A percentile compares a stretch with the other conserved stretches of the same genome.
Conservation (phyloP, 2,329 filamentous ascomycete genomes). For the Penicillium capsulatum region DNA sequence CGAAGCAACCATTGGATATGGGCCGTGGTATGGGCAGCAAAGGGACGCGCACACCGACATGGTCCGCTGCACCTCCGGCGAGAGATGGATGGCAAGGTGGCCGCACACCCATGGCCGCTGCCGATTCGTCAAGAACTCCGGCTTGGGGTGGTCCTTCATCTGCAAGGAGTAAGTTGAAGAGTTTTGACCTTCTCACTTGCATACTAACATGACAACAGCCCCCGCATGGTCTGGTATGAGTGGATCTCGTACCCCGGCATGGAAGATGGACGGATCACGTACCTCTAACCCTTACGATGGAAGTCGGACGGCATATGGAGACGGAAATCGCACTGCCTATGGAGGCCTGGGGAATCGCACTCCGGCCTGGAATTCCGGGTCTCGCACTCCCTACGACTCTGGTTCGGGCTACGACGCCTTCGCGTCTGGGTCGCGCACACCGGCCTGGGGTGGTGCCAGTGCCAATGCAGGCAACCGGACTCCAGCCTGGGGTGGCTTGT, state of each 20-base stretch:
- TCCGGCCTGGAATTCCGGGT: constrained; percentile 73
- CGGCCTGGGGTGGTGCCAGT: constrained; percentile 60
- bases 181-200: neutral
- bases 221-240: constrained; percentile 44
- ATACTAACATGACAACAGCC: constrained; percentile 21
- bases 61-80: constrained; percentile 44
- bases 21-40: constrained; percentile 46
- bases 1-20: constrained; percentile 73
- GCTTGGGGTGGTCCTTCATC: constrained; percentile 62
- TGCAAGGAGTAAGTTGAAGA: constrained; percentile 55
- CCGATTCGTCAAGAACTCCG: constrained; percentile 65
- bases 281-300: constrained; percentile 54
- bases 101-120: constrained; percentile 62
- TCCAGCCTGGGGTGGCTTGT: constrained; percentile 39
- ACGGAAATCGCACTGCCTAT: constrained; percentile 70
- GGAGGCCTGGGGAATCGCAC: constrained; percentile 62
- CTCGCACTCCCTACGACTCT: constrained; percentile 66
- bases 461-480: constrained; percentile 46
- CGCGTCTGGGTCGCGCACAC: constrained; percentile 70
- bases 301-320: constrained; percentile 67
- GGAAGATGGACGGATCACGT: constrained; percentile 55
- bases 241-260: constrained; percentile 49
- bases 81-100: constrained; percentile 58
- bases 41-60: constrained; percentile 45
- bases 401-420: constrained; percentile 65